A percentile compares a stretch with the other conserved stretches of the same genome.
Evolutionary conservation across 179 eudicot species (phyloP).

Genomic region (Monotropa hypopitys): DNA sequence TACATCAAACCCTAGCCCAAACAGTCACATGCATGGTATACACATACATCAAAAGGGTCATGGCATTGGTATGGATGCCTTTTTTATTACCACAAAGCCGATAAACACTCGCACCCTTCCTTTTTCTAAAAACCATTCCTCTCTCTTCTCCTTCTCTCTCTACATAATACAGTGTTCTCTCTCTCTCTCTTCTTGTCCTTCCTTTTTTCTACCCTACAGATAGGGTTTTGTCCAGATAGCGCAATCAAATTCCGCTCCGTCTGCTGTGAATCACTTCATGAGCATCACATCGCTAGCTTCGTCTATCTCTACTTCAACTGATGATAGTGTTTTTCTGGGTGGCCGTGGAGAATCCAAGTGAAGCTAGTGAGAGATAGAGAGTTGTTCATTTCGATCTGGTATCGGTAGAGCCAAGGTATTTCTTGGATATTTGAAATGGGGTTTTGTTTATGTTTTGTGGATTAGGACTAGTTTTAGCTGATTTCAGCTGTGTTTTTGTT

Average conservation of each 20-base stretch:
- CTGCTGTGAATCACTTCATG: constrained; percentile 1
- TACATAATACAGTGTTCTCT: background rate
- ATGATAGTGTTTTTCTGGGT: background rate
- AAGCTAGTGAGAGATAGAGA: background rate
- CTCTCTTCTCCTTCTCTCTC: constrained; percentile 1
- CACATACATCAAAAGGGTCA: background rate
- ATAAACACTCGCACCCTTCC: background rate
- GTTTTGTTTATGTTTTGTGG: background rate
- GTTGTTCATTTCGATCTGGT: background rate
- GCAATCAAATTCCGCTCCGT: constrained; percentile 9
- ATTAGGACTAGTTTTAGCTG: constrained; percentile 7
- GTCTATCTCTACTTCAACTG: background rate
- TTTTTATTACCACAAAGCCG: constrained; percentile 9
- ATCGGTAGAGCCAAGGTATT: background rate
- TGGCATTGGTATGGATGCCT: background rate
- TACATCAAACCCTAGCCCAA: background rate
- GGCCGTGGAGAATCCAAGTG: constrained; percentile 11
- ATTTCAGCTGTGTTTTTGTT: constrained; percentile 1
- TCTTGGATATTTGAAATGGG: constrained; percentile 2
- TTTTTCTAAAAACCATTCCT: background rate
- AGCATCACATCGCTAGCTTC: background rate
- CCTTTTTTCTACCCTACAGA: constrained; percentile 8
- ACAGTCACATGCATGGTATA: background rate
- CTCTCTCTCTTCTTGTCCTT: constrained; percentile 6
- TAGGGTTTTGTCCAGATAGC: constrained; percentile 13